A percentile compares a stretch with the other conserved stretches of the same genome.
Conservation (phyloP, 192 early-diverging fungal species). For the Mortierella claussenii region DNA sequence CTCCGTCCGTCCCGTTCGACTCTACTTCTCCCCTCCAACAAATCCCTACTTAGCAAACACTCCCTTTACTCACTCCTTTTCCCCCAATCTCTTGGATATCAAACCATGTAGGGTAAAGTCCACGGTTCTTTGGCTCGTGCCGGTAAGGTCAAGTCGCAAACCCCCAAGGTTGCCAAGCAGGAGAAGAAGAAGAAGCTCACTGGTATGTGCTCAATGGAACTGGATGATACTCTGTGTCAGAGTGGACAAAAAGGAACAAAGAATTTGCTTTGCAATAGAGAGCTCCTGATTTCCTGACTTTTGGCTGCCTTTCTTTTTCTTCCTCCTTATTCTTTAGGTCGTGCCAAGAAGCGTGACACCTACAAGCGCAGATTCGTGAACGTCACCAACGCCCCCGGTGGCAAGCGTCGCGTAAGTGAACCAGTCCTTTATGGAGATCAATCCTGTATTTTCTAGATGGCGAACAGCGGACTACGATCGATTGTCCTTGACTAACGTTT, state of each 20-base stretch:
- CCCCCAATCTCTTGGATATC: conserved; percentile 2
- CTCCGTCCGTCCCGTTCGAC: no score
- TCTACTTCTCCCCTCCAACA: no score
- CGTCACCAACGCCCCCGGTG: conserved; percentile 85
- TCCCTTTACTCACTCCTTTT: no score
- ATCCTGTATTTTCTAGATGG: not conserved
- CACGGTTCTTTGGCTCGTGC: conserved; percentile 99
- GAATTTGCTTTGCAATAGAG: no score
- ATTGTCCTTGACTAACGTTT: no score
- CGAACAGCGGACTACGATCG: no score
- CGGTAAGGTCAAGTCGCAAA: conserved; percentile 99
- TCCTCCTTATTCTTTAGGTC: conserved; percentile 56
- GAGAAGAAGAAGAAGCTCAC: conserved; percentile 95
- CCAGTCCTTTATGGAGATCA: not conserved
- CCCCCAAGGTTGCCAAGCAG: conserved; percentile 97
- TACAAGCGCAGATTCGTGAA: conserved; percentile 99
- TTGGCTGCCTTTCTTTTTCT: conserved; percentile 1
- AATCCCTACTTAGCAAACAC: no score
- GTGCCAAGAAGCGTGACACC: conserved; percentile 95
- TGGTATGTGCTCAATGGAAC: conserved; percentile 53
- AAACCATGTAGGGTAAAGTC: conserved; percentile 93
- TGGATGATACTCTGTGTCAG: no score
- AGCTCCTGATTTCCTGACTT: no score
- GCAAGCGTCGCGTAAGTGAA: conserved; percentile 86
- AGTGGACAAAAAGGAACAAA: no score